phyloP scores from a whole-genome alignment of 495 filamentous ascomycete species.

The Tuber aestivum region DNA sequence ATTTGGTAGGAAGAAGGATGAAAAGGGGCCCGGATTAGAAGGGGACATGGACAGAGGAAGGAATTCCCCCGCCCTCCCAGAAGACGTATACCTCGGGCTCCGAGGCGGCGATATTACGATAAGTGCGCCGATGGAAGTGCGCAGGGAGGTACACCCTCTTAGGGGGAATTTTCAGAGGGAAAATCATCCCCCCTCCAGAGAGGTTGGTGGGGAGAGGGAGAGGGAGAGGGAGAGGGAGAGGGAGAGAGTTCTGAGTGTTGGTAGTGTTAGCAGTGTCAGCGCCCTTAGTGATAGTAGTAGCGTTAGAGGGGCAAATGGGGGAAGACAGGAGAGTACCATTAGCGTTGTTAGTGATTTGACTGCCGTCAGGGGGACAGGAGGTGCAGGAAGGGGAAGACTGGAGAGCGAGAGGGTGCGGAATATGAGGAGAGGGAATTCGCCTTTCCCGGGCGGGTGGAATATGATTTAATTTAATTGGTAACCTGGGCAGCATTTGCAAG shows the following conservation, averaged over 20 bases:
- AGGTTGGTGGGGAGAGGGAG: neutral
- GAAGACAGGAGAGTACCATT: neutral
- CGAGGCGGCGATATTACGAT: neutral
- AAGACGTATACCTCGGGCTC: neutral
- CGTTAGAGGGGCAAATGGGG: neutral
- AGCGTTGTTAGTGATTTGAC: neutral
- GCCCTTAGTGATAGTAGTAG: neutral
- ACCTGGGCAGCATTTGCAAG: neutral
- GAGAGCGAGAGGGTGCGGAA: neutral
- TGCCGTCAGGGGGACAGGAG: neutral
- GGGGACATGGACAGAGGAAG: neutral
- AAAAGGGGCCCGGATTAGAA: neutral
- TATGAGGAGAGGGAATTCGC: slow-evolving; percentile 23
- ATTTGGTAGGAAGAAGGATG: neutral
- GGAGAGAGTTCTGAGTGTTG: neutral
- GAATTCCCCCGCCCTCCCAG: neutral
- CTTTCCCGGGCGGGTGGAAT: slow-evolving; percentile 24
- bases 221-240: neutral
- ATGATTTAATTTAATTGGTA: slow-evolving; percentile 11
- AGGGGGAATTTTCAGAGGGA: neutral
- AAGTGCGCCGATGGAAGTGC: neutral
- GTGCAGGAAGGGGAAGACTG: neutral
- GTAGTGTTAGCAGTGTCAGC: neutral
- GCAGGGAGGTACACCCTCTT: neutral
- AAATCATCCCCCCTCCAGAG: neutral